phyloP scores from a whole-genome alignment of 2,329 filamentous ascomycete species.

The Cladosporium sphaerospermum region DNA sequence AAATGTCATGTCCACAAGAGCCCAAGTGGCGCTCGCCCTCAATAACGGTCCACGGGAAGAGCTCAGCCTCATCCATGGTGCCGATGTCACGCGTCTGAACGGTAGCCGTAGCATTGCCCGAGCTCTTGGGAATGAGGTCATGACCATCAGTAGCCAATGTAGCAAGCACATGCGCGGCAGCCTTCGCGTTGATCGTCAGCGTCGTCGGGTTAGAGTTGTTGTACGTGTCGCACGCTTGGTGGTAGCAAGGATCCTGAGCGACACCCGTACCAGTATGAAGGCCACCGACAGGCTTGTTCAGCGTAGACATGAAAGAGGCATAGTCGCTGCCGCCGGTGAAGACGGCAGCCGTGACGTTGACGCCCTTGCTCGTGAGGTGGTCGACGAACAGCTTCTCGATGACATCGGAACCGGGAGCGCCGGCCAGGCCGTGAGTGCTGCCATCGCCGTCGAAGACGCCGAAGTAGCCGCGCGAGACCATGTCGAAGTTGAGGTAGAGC shows the following conservation, averaged over 20 bases:
- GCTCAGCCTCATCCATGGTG: constrained; percentile 5
- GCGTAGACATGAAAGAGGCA: constrained; percentile 31
- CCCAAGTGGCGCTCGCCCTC: constrained; percentile 11
- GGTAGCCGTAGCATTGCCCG: constrained; percentile 31
- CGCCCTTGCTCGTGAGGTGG: constrained; percentile 26
- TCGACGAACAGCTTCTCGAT: constrained; percentile 23
- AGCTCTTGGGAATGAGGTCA: constrained; percentile 34
- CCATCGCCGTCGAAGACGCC: constrained; percentile 53
- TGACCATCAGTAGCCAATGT: constrained; percentile 18
- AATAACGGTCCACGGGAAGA: constrained; percentile 12
- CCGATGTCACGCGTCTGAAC: constrained; percentile 10
- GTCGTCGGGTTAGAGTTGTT: constrained; percentile 26
- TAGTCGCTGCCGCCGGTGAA: constrained; percentile 36
- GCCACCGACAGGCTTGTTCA: constrained; percentile 34
- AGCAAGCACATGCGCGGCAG: constrained; percentile 10
- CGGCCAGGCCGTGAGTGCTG: constrained; percentile 45
- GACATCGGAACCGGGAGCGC: constrained; percentile 59
- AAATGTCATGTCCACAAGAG: constrained; percentile 11
- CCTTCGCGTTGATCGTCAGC: constrained; percentile 12
- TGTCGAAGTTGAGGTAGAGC: constrained; percentile 38
- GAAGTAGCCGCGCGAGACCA: constrained; percentile 55
- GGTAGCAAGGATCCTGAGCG: constrained; percentile 35
- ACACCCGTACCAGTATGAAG: constrained; percentile 32
- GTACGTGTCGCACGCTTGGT: constrained; percentile 30
- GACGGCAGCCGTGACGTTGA: constrained; percentile 27